Conservation (phyloP, 1,139 yeast species). For the Nadsonia starkeyi-henricii region DNA sequence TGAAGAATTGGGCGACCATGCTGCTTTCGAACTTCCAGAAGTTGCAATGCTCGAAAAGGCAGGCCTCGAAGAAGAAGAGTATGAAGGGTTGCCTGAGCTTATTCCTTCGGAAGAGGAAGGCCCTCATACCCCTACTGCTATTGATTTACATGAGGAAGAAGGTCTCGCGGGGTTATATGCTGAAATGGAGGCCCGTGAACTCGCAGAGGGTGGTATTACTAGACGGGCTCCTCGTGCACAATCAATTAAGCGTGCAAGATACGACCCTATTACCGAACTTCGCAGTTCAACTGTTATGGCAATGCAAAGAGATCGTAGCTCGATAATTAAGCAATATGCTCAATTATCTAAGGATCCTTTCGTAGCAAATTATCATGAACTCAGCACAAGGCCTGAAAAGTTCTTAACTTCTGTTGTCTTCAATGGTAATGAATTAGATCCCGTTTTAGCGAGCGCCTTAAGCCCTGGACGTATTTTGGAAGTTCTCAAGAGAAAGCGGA, state of each 20-base stretch:
- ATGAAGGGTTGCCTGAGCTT: slow-evolving; percentile 6
- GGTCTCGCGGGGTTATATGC: slow-evolving; percentile 2
- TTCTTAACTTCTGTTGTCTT: slow-evolving; percentile 6
- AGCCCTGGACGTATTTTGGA: slow-evolving; percentile 14
- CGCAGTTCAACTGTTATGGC: slow-evolving; percentile 5
- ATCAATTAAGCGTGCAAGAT: slow-evolving; percentile 7
- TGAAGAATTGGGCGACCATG: slow-evolving; percentile 3
- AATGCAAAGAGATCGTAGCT: not conserved
- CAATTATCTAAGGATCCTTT: not conserved
- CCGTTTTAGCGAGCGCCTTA: slow-evolving; percentile 12
- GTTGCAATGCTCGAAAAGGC: slow-evolving; percentile 6
- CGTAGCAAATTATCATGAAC: not conserved
- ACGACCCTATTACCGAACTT: slow-evolving; percentile 9
- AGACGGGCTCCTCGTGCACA: slow-evolving; percentile 2
- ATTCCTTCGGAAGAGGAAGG: slow-evolving; percentile 7
- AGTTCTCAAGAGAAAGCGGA: slow-evolving; percentile 16
- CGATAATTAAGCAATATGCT: not conserved
- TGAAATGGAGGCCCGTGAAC: not conserved
- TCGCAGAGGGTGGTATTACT: not conserved
- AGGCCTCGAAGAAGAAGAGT: slow-evolving; percentile 11
- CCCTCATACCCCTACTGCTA: slow-evolving; percentile 12
- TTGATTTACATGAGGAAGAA: slow-evolving; percentile 8
- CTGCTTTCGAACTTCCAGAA: slow-evolving; percentile 3
- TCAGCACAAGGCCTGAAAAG: slow-evolving; percentile 1
- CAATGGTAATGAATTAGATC: slow-evolving; percentile 9